Percentiles rank a stretch among this genome's conserved stretches.
Conservation (phyloP, 768 basidiomycete genomes). For the Lentinula lateritia region DNA sequence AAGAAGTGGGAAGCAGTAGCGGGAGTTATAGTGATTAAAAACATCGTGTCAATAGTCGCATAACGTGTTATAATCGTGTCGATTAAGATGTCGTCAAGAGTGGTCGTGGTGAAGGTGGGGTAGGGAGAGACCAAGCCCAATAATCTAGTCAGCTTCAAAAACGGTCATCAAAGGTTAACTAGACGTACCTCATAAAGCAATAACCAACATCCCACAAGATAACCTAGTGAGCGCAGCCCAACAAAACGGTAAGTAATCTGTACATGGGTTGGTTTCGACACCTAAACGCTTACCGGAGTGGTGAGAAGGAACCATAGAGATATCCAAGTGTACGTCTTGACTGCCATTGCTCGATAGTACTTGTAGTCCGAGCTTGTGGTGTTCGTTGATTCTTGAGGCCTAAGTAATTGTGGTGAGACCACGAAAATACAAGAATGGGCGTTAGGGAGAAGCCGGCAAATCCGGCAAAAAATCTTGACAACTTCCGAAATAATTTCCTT, state of each 20-base stretch:
- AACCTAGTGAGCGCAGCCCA: slow-evolving; percentile 19
- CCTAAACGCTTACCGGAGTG: slow-evolving; percentile 27
- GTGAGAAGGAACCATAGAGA: slow-evolving; percentile 67
- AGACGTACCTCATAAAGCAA: slow-evolving; percentile 67
- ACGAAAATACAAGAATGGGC: no score
- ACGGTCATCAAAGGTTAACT: no score
- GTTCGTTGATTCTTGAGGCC: background rate
- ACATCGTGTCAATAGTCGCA: background rate
- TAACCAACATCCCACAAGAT: slow-evolving; percentile 78
- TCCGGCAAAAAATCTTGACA: no score
- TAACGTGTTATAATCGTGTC: background rate
- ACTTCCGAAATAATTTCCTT: no score
- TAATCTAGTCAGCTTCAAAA: background rate
- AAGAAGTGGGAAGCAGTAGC: background rate
- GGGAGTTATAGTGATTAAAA: background rate
- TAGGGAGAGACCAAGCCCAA: background rate
- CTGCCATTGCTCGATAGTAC: slow-evolving; percentile 30
- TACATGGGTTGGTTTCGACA: background rate
- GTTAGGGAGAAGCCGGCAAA: no score
- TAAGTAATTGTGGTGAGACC: no score
- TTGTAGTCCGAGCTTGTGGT: background rate
- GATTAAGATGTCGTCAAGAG: background rate
- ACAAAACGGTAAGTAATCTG: background rate
- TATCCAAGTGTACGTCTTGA: slow-evolving; percentile 52
- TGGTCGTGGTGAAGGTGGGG: background rate